phyloP scores from a whole-genome alignment of 2,329 filamentous ascomycete genomes.

The Cladophialophora yegresii region DNA sequence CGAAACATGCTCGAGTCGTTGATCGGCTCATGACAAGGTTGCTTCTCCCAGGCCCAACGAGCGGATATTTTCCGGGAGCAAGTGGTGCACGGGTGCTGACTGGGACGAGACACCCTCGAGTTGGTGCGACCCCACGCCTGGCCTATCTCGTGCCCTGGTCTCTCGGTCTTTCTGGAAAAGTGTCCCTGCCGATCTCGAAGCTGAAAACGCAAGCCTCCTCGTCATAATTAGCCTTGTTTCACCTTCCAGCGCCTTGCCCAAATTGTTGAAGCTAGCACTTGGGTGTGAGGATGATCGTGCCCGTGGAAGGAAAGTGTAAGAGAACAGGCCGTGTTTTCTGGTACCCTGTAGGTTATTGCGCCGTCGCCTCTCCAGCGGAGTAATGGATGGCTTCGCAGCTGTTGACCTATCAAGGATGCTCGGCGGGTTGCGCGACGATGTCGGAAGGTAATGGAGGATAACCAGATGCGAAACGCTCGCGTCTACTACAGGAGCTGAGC shows the following conservation, averaged over 20 bases:
- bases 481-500: not conserved
- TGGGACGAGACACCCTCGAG: no score
- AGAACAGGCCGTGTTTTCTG: not conserved
- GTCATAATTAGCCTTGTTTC: slow-evolving; percentile 9
- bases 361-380: not conserved
- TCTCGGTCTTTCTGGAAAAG: slow-evolving; percentile 11
- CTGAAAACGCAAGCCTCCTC: slow-evolving; percentile 9
- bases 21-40: not conserved
- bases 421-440: not conserved
- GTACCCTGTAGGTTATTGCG: not conserved
- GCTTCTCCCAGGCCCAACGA: not conserved
- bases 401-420: not conserved
- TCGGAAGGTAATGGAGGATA: not conserved
- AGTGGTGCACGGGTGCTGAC: no score
- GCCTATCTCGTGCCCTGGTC: not conserved
- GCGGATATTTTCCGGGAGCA: slow-evolving; percentile 1
- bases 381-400: not conserved
- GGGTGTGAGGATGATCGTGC: not conserved
- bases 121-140: not conserved
- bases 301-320: not conserved
- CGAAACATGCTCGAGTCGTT: not conserved
- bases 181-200: slow-evolving; percentile 13
- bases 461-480: not conserved
- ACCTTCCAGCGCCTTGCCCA: not conserved
- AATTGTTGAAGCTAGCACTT: not conserved